phyloP scores from a whole-genome alignment of 371 early-diverging fungal species.

The Mucor velutinosus region DNA sequence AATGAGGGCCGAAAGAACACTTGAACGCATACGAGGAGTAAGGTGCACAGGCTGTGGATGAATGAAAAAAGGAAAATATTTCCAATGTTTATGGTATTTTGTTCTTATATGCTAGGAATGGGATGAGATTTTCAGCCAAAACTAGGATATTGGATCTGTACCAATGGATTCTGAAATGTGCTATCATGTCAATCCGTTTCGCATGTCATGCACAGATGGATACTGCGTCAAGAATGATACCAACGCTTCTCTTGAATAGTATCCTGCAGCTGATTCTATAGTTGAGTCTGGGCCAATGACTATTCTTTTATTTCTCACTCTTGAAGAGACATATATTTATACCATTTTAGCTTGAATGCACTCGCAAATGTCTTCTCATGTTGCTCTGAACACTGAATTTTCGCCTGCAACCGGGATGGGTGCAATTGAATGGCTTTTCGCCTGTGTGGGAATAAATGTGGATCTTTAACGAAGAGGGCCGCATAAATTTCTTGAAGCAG shows the following conservation, averaged over 20 bases:
- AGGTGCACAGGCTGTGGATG: not conserved
- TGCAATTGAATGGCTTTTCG: slow-evolving; percentile 70
- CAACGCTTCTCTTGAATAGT: no score
- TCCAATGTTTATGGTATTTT: not conserved
- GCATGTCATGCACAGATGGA: no score
- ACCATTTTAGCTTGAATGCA: slow-evolving; percentile 31
- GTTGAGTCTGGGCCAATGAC: no score
- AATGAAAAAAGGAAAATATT: not conserved
- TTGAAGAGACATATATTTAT: no score
- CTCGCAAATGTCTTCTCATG: slow-evolving; percentile 65
- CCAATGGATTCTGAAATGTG: not conserved
- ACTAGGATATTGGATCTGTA: not conserved
- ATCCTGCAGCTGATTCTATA: no score
- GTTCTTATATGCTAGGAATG: no score
- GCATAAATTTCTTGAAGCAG: slow-evolving; percentile 69
- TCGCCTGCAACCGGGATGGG: slow-evolving; percentile 59
- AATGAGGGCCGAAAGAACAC: not conserved
- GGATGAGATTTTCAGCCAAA: not conserved
- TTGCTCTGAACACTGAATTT: slow-evolving; percentile 75
- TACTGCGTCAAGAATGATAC: no score
- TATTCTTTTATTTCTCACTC: no score
- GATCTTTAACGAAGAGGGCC: slow-evolving; percentile 69
- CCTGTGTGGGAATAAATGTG: slow-evolving; percentile 76
- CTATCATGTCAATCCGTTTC: not conserved
- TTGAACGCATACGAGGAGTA: slow-evolving; percentile 7